Conservation (phyloP, 176 grass and related monocot genomes). For the Leersia perrieri region DNA sequence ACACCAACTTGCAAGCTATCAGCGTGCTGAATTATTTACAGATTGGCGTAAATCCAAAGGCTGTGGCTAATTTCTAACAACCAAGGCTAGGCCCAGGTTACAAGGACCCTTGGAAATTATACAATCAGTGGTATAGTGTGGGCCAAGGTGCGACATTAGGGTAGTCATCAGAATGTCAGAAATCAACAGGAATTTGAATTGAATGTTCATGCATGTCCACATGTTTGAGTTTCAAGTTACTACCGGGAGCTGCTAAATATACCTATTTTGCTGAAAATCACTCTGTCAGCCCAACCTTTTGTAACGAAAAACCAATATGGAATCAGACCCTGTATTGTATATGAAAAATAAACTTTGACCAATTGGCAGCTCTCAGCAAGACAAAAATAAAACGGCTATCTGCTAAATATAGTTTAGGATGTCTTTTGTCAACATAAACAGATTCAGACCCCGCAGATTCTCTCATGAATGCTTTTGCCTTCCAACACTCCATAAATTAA, state of each 20-base stretch:
- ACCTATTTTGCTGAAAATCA: neutral
- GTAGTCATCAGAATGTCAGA: conserved; percentile 14
- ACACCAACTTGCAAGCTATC: conserved; percentile 31
- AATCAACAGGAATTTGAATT: neutral
- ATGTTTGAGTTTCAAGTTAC: neutral
- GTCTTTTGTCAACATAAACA: conserved; percentile 42
- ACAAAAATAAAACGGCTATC: conserved; percentile 34
- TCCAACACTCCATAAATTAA: conserved; percentile 39
- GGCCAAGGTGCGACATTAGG: conserved; percentile 6
- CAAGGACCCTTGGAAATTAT: conserved; percentile 24
- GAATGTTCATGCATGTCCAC: neutral
- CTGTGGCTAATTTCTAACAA: conserved; percentile 32
- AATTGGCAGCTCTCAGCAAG: conserved; percentile 18
- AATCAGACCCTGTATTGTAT: conserved; percentile 17
- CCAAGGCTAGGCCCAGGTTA: conserved; percentile 40
- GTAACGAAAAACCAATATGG: conserved; percentile 16
- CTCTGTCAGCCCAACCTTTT: conserved; percentile 15
- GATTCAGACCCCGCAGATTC: conserved; percentile 42
- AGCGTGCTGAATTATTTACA: conserved; percentile 27
- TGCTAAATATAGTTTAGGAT: conserved; percentile 37
- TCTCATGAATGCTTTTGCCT: conserved; percentile 32
- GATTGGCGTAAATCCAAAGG: conserved; percentile 44
- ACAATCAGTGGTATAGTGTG: conserved; percentile 32
- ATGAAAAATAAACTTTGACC: conserved; percentile 44
- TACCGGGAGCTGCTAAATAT: neutral